A percentile compares a stretch with the other conserved stretches of the same genome.
These are phyloP conservation scores for Amauroascus verrucosus DNA, from an alignment of 2,329 filamentous ascomycete species.

Conservation along the genomic window DNA sequence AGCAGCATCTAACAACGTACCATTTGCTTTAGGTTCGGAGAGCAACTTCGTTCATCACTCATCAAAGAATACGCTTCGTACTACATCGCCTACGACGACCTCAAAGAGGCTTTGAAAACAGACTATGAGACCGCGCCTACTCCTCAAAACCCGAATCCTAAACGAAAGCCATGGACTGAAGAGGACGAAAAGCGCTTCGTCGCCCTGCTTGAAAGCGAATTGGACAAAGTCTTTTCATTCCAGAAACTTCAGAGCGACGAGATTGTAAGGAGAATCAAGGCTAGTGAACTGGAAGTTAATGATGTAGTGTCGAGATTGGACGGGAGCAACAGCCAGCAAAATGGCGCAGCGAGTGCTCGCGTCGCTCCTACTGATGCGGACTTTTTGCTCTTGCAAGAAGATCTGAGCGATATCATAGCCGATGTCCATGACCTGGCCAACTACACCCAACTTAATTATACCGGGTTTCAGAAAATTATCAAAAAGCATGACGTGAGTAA, in stretches of 20 bases:
- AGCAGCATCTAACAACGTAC: background rate
- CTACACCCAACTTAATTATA: constrained; percentile 97
- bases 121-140: constrained; percentile 48
- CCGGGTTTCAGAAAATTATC: constrained; percentile 98
- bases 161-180: constrained; percentile 66
- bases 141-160: constrained; percentile 38
- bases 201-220: constrained; percentile 71
- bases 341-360: constrained; percentile 39
- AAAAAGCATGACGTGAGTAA: constrained; percentile 89
- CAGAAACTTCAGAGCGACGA: constrained; percentile 96
- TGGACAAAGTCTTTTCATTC: constrained; percentile 96
- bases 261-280: constrained; percentile 79
- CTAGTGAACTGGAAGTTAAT: constrained; percentile 78
- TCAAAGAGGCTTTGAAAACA: constrained; percentile 77
- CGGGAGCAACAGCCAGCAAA: constrained; percentile 19
- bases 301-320: constrained; percentile 72
- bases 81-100: constrained; percentile 94
- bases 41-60: constrained; percentile 88
- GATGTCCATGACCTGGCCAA: constrained; percentile 97
- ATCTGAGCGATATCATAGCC: constrained; percentile 93
- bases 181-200: constrained; percentile 88
- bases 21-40: constrained; percentile 60
- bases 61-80: constrained; percentile 97
- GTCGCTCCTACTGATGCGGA: constrained; percentile 67
- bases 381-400: constrained; percentile 85